Percentiles rank a stretch among this genome's conserved stretches.
Evolutionary conservation across 2,329 filamentous ascomycete species (phyloP).

Genomic region (Aspergillus tanneri): DNA sequence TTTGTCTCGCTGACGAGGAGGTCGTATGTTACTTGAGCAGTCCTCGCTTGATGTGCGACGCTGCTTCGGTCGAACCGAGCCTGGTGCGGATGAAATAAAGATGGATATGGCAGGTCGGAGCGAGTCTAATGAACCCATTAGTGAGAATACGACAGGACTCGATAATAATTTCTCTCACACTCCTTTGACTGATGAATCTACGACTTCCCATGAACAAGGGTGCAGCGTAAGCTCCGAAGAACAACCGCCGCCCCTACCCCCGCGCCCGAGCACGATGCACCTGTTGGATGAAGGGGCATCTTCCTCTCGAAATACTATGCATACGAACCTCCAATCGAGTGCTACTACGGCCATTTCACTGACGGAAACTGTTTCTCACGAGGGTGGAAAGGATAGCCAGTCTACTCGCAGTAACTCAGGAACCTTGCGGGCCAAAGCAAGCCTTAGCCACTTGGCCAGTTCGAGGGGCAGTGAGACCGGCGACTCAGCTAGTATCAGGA

Average conservation of each 20-base stretch:
- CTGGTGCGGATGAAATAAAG: neutral
- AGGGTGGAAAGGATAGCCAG: conserved; percentile 66
- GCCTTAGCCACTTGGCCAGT: conserved; percentile 45
- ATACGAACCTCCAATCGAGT: conserved; percentile 53
- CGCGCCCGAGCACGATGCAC: conserved; percentile 43
- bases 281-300: conserved; percentile 36
- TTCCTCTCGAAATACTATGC: conserved; percentile 32
- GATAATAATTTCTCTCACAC: conserved; percentile 9
- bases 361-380: conserved; percentile 73
- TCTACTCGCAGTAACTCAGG: conserved; percentile 32
- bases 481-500: conserved; percentile 52
- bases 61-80: neutral
- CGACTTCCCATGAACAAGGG: conserved; percentile 18
- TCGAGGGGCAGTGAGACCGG: conserved; percentile 51
- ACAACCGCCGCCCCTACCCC: conserved; percentile 47
- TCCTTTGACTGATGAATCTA: conserved; percentile 14
- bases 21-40: neutral
- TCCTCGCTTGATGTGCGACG: neutral
- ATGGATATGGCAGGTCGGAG: conserved; percentile 1
- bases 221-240: conserved; percentile 33
- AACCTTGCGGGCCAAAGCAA: conserved; percentile 35
- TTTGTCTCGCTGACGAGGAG: neutral
- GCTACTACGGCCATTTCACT: conserved; percentile 84
- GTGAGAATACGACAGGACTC: conserved; percentile 11
- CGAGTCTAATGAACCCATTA: neutral